phyloP scores from a whole-genome alignment of 2,329 filamentous ascomycete species.

The Blastomyces gilchristii region DNA sequence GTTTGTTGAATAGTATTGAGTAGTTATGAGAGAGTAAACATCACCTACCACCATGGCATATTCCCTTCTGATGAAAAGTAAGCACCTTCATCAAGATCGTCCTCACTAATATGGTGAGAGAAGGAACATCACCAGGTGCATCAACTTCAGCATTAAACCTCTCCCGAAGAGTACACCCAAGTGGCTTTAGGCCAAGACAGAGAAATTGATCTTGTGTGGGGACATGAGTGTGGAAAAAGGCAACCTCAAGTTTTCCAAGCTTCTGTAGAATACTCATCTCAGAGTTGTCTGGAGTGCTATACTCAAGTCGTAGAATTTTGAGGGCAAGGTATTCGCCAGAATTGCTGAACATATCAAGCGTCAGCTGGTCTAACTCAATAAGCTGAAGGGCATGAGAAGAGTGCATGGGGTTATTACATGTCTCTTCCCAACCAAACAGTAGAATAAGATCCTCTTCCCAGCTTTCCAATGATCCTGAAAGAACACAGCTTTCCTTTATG shows the following conservation, averaged over 20 bases:
- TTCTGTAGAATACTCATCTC: conserved; percentile 12
- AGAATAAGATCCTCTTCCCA: conserved; percentile 13
- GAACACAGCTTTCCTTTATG: conserved; percentile 6
- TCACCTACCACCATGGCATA: conserved; percentile 14
- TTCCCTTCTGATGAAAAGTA: conserved; percentile 8
- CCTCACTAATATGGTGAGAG: conserved; percentile 7
- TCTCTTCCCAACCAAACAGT: conserved; percentile 14
- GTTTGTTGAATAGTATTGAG: background rate
- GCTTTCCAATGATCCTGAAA: conserved; percentile 14
- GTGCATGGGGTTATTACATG: conserved; percentile 4
- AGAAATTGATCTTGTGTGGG: conserved; percentile 9
- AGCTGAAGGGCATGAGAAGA: background rate
- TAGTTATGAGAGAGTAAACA: background rate
- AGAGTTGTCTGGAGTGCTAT: conserved; percentile 11
- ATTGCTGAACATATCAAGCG: conserved; percentile 1
- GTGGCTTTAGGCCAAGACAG: conserved; percentile 12
- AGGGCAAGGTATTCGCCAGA: conserved; percentile 4
- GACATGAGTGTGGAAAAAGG: conserved; percentile 11
- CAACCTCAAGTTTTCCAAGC: conserved; percentile 10
- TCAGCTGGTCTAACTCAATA: conserved; percentile 6
- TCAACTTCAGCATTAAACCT: background rate
- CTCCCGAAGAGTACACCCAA: conserved; percentile 8
- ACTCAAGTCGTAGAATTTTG: conserved; percentile 5
- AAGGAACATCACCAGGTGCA: conserved; percentile 1
- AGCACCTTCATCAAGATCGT: conserved; percentile 9